Percentiles rank a stretch among this genome's conserved stretches.
These are phyloP conservation scores for Biscogniauxia marginata DNA, from an alignment of 2,329 filamentous ascomycete species.

Conservation along the genomic window DNA sequence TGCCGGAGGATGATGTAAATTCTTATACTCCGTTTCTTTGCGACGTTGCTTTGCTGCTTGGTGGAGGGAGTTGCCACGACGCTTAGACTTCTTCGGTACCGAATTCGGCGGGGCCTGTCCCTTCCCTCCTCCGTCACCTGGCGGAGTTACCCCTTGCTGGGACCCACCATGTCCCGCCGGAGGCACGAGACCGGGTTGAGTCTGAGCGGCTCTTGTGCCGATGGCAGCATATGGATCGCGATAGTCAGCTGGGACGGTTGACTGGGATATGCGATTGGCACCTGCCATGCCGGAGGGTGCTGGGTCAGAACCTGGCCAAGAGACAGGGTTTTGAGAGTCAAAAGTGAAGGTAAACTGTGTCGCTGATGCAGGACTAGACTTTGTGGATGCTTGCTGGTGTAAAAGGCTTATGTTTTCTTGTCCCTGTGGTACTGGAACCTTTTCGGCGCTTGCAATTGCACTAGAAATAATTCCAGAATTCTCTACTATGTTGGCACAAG, in stretches of 20 bases:
- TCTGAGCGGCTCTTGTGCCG: conserved; percentile 13
- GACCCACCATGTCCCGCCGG: conserved; percentile 11
- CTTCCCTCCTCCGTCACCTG: conserved; percentile 37
- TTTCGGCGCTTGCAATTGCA: conserved; percentile 86
- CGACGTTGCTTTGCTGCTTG: conserved; percentile 75
- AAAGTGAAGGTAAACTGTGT: conserved; percentile 97
- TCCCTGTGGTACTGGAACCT: conserved; percentile 60
- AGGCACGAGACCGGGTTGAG: conserved; percentile 17
- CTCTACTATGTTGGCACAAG: conserved; percentile 39
- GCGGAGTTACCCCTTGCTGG: conserved; percentile 15
- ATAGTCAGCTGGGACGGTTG: conserved; percentile 14
- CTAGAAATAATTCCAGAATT: conserved; percentile 79
- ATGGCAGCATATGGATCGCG: conserved; percentile 14
- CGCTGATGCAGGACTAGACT: conserved; percentile 62
- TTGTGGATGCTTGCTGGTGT: conserved; percentile 64
- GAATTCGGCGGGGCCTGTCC: conserved; percentile 36
- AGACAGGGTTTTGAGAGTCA: conserved; percentile 80
- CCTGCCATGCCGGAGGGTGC: conserved; percentile 33
- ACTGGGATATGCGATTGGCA: conserved; percentile 22
- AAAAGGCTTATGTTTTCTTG: conserved; percentile 79
- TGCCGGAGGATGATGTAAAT: conserved; percentile 69
- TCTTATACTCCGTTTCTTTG: conserved; percentile 72
- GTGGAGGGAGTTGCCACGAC: conserved; percentile 69
- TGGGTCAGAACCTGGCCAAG: conserved; percentile 63
- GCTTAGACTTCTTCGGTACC: conserved; percentile 60